These are phyloP conservation scores for Ceratocystis eucalypticola DNA, from an alignment of 2,329 filamentous ascomycete species.

Conservation along the genomic window DNA sequence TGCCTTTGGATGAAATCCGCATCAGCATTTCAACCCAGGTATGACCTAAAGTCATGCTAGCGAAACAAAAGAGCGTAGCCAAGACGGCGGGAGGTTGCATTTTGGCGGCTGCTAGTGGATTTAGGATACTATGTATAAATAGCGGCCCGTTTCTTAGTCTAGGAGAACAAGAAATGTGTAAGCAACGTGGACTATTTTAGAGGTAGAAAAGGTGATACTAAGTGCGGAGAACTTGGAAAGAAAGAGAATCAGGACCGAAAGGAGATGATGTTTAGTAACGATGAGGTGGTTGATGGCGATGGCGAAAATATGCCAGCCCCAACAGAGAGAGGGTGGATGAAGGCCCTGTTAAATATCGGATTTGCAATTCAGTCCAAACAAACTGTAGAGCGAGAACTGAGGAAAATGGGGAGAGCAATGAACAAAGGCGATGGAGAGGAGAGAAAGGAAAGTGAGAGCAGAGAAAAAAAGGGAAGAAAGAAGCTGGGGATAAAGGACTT, in stretches of 20 bases:
- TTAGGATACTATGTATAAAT: neutral
- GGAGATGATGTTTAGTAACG: neutral
- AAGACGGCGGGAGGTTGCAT: neutral
- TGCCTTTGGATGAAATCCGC: conserved; percentile 59
- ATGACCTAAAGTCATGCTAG: conserved; percentile 38
- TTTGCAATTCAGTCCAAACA: neutral
- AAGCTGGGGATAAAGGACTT: neutral
- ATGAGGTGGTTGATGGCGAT: neutral
- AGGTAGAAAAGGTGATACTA: neutral
- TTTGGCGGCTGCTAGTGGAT: neutral
- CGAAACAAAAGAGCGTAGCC: neutral
- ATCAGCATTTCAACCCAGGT: conserved; percentile 71
- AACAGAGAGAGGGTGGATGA: neutral
- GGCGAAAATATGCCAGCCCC: neutral
- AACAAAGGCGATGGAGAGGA: neutral
- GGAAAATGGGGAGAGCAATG: neutral
- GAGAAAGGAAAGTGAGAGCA: neutral
- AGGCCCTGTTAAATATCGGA: neutral
- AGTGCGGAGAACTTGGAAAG: neutral
- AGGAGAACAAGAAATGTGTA: neutral
- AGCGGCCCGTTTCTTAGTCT: neutral
- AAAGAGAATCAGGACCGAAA: neutral
- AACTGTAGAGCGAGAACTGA: neutral
- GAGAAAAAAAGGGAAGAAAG: neutral
- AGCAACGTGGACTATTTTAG: neutral